A percentile compares a stretch with the other conserved stretches of the same genome.
Conservation (phyloP, 345 rosid genomes). For the Populus pruinosa region DNA sequence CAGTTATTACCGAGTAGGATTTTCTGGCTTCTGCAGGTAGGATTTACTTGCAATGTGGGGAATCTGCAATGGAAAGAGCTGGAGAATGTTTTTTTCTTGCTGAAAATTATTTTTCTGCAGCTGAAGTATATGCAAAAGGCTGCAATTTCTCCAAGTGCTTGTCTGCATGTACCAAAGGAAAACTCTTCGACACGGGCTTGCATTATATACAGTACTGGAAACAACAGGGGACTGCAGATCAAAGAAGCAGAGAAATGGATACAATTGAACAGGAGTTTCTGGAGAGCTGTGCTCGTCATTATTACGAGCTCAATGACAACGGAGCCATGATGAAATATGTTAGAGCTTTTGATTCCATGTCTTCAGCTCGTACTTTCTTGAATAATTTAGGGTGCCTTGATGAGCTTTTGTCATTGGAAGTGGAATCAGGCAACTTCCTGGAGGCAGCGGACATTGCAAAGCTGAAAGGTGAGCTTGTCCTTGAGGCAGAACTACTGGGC, state of each 20-base stretch:
- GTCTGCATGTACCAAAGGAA: conserved; percentile 31
- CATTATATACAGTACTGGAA: conserved; percentile 37
- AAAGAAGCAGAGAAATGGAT: conserved; percentile 16
- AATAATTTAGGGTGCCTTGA: conserved; percentile 11
- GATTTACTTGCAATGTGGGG: conserved; percentile 40
- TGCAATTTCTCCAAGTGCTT: conserved; percentile 34
- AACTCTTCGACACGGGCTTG: conserved; percentile 41
- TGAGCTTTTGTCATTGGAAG: conserved; percentile 29
- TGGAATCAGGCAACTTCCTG: conserved; percentile 17
- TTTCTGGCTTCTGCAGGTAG: conserved; percentile 23
- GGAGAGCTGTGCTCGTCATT: conserved; percentile 40
- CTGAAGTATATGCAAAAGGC: conserved; percentile 37
- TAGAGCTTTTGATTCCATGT: conserved; percentile 11
- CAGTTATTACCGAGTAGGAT: no score
- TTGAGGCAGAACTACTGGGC: conserved; percentile 34
- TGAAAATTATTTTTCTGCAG: conserved; percentile 29
- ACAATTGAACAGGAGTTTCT: conserved; percentile 35
- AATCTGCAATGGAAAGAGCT: conserved; percentile 32
- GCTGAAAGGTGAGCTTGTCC: conserved; percentile 35
- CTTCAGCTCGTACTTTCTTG: conserved; percentile 13
- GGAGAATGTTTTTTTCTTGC: conserved; percentile 46
- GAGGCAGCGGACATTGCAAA: conserved; percentile 30
- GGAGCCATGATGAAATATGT: conserved; percentile 30
- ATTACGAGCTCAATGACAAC: not conserved
- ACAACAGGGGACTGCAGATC: conserved; percentile 12